Evolutionary conservation across 352 stramenopile genomes (phyloP), one percentile per base, ranked within the genome.

Genomic region (Phytophthora citricola): DNA sequence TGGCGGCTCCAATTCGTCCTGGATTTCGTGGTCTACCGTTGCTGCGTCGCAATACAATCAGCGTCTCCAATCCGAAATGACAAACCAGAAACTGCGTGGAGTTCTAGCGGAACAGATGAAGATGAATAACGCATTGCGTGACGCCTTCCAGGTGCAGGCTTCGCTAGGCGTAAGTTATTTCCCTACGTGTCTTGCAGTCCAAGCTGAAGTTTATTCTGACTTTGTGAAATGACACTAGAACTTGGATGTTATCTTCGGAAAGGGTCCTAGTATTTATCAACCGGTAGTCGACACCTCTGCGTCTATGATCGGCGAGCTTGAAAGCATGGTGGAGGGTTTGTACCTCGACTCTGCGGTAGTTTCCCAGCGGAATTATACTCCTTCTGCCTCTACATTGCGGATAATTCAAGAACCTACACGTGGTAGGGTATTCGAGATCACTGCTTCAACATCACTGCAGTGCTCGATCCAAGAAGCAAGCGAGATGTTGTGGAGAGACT

Each of bases 341-440:
- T 74, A 71, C 27, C 54, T 71, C 10, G 36, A 73, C 24, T 65
- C 59, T 24, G 46, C 40, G 10, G 41, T 34, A 7, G 59, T 77
- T 14, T 67, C 74, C 32, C 55, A 45, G 4, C 27, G 26, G 2
- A 47, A 29, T 1, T 1, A 2, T 11, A 4, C 11, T 0, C 34
- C 27, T 29, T 50, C 10, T n/a, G 17, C 32, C n/a, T 45, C 17
- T 52, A 54, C 22, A 8, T 27, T 66, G 15, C 24, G 26, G 0
- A 27, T 52, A 6, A 58, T 46, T 10, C 36, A 47, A 39, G 32
- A 40, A 3, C n/a, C 26, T 10, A 27, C 5, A 6, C 17, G 22
- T 2, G 58, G 40, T 17, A 69, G n/a, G 17, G 32, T 64, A 34
- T 48, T 66, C 5, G 68, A 76, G 20, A 58, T 76, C 15, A 48